phyloP scores from a whole-genome alignment of 1,284 basidiomycete species.

The Sanghuangporus weigelae region DNA sequence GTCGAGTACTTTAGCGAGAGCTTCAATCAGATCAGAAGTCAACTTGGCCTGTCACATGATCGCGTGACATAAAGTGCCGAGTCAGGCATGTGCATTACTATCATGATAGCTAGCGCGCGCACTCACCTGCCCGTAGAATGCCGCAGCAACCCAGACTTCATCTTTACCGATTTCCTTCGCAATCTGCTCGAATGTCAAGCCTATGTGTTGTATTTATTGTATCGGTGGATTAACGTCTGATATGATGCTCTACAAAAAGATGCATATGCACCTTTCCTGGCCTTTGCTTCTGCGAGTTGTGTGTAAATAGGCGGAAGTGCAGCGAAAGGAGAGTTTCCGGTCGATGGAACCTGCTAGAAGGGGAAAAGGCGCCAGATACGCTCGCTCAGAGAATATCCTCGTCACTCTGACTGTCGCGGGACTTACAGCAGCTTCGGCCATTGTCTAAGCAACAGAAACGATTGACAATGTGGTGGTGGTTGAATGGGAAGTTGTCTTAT shows the following conservation, averaged over 20 bases:
- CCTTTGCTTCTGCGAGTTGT: slow-evolving; percentile 62
- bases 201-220: slow-evolving; percentile 31
- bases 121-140: slow-evolving; percentile 78
- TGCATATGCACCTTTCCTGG: slow-evolving; percentile 45
- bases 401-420: neutral
- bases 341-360: slow-evolving; percentile 36
- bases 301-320: slow-evolving; percentile 49
- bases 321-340: slow-evolving; percentile 38
- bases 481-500: neutral
- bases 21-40: slow-evolving; percentile 50
- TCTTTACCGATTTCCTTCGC: slow-evolving; percentile 67
- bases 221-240: neutral
- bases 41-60: slow-evolving; percentile 56
- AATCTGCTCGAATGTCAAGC: slow-evolving; percentile 69
- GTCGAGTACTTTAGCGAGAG: slow-evolving; percentile 48
- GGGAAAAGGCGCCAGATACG: neutral
- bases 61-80: neutral
- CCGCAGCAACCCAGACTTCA: slow-evolving; percentile 85
- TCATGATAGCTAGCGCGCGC: neutral
- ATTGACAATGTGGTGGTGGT: neutral
- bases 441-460: slow-evolving; percentile 18
- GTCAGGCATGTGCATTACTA: neutral
- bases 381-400: neutral
- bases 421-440: slow-evolving; percentile 38
- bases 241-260: neutral